A percentile compares a stretch with the other conserved stretches of the same genome.
Evolutionary conservation across 768 basidiomycete genomes (phyloP).

Genomic region (Lentinula guzmanii): DNA sequence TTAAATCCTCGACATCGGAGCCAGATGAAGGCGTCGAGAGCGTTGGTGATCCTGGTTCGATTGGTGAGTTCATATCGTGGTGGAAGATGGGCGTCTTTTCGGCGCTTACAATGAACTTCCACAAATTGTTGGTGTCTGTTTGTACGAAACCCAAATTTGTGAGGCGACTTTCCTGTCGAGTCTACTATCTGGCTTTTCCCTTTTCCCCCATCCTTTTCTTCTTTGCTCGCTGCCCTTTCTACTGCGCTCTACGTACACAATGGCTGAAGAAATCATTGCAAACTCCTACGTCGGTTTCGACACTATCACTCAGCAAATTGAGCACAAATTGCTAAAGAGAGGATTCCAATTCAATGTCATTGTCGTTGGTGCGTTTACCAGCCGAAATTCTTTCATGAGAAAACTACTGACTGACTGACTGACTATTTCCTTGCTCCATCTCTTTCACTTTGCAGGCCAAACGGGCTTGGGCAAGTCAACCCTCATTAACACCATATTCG

Average conservation of each 20-base stretch:
- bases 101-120: background rate
- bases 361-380: constrained; percentile 70
- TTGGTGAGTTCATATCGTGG: background rate
- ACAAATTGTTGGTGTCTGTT: background rate
- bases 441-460: constrained; percentile 56
- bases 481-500: constrained; percentile 98
- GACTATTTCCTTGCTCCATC: background rate
- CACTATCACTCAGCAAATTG: constrained; percentile 94
- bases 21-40: constrained; percentile 1
- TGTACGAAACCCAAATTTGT: constrained; percentile 2
- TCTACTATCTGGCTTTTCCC: background rate
- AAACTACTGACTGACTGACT: background rate
- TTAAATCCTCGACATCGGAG: background rate
- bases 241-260: constrained; percentile 4
- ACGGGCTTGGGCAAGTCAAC: constrained; percentile 98
- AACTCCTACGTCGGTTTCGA: constrained; percentile 97
- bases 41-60: constrained; percentile 4
- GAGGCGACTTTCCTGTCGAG: background rate
- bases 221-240: too few relatives aligned
- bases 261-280: constrained; percentile 77
- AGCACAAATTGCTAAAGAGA: constrained; percentile 98
- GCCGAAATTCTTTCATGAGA: background rate
- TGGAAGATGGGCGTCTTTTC: background rate
- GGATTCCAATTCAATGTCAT: constrained; percentile 99
- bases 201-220: background rate